A percentile compares a stretch with the other conserved stretches of the same genome.
Evolutionary conservation across 192 early-diverging fungal species (phyloP).

Genomic region (Piromyces finnis): DNA sequence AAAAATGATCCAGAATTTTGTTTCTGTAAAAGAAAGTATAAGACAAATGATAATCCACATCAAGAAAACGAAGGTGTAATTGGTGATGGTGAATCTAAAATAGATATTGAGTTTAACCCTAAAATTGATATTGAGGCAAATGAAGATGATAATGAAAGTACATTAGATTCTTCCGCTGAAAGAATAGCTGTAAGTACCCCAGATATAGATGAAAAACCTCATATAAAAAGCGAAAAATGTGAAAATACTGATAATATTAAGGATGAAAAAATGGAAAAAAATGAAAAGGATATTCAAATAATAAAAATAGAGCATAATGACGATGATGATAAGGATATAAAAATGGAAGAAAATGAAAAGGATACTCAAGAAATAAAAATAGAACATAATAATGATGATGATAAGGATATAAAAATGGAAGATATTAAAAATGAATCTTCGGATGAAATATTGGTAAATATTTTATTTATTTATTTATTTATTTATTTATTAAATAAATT

Average conservation of each 20-base stretch:
- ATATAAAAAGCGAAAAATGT: not conserved
- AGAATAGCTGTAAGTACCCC: not conserved
- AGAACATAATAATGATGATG: too few relatives aligned
- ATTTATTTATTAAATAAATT: too few relatives aligned
- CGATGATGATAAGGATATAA: not conserved
- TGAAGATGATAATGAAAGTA: not conserved
- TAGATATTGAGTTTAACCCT: not conserved
- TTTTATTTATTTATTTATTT: too few relatives aligned
- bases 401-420: too few relatives aligned
- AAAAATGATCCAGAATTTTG: not conserved
- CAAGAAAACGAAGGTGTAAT: conserved; percentile 6
- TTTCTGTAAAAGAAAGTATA: conserved; percentile 8
- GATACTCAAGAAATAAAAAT: not conserved
- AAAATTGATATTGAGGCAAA: not conserved
- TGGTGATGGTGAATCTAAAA: not conserved
- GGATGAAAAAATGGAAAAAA: conserved; percentile 7
- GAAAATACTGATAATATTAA: not conserved
- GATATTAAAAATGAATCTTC: not conserved
- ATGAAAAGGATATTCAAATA: conserved; percentile 6
- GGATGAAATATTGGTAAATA: not conserved
- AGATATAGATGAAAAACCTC: conserved; percentile 1
- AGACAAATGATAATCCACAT: conserved; percentile 20
- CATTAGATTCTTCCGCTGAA: not conserved
- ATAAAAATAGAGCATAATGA: not conserved
- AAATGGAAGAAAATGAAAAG: not conserved